Evolutionary conservation across 495 filamentous ascomycete genomes (phyloP), one percentile per base, ranked within the genome.

Genomic region (Annulohypoxylon moriforme): DNA sequence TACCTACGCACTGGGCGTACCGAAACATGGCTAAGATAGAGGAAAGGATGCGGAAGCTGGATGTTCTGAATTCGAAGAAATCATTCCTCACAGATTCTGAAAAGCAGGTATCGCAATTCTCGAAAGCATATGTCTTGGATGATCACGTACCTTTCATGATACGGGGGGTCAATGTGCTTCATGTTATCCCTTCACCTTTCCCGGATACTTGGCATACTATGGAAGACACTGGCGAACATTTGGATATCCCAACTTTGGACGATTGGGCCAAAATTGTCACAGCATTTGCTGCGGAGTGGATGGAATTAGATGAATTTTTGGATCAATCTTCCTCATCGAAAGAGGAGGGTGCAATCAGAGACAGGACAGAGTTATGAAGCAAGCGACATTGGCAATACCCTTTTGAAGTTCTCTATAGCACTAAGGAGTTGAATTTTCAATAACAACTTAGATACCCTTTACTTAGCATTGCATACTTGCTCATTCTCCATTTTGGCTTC

Each of bases 1-100:
- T 86, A 46, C 89, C 89, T 3, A 97, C 94, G 1, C 94, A 97
- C 71, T 97, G 94, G 94, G 93, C 94, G 0, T 97, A 98, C 76
- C 82, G 88, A 71, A 84, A 82, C 38, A 85, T 98, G 79, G 89
- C 89, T 0, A 74, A 76, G 4, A 75, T 94, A 16, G 94, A 97
- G 80, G 73, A 81, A 7, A 89, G 92, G 4, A 81, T 98, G 60
- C 86, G 92, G n/a, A 75, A 80, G 14, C 59, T 84, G 18, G 74
- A 74, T 14, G 53, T 85, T 29, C 68, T 85, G 9, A 71, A 80
- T 65, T 79, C 77, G 36, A 61, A 53, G n/a, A 58, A 67, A 14
- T 75, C 77, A 14, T 85, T 85, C 44, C 47, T 92, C 38, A 69
- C 82, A 7, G 86, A 92, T 60, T 67, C 78, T 0, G 77, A 79